These are phyloP conservation scores for Solanum chmielewskii DNA, from an alignment of 257 asterid genomes.

Conservation along the genomic window DNA sequence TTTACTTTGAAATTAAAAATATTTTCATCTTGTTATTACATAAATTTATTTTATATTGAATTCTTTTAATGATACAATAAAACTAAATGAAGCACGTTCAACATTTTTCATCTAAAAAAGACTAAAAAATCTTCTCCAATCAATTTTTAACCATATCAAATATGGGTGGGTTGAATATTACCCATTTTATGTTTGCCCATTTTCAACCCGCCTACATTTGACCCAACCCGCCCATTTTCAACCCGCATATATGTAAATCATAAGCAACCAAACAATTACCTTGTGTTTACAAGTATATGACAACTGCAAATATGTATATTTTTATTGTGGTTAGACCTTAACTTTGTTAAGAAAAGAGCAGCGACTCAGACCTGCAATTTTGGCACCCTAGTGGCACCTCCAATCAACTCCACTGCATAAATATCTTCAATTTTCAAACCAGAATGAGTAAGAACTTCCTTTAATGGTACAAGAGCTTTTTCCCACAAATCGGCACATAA, in stretches of 20 bases:
- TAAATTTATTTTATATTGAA: no score
- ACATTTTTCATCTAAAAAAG: no score
- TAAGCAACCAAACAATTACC: neutral
- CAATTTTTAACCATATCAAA: no score
- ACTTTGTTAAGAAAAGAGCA: neutral
- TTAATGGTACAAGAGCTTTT: slow-evolving; percentile 70
- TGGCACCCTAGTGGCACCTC: slow-evolving; percentile 99
- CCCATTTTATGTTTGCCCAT: no score
- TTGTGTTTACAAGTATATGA: neutral
- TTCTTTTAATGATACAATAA: no score
- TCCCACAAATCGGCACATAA: slow-evolving; percentile 88
- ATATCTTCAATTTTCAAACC: slow-evolving; percentile 68
- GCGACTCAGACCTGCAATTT: slow-evolving; percentile 68
- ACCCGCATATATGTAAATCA: neutral
- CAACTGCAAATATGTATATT: neutral
- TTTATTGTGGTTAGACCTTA: neutral
- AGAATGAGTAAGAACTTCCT: slow-evolving; percentile 65
- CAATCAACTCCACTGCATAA: slow-evolving; percentile 93
- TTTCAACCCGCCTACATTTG: no score
- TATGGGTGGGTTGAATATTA: no score
- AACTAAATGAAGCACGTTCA: no score
- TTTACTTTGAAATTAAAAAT: no score
- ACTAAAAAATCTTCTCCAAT: no score
- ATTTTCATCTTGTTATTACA: no score
- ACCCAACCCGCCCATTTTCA: no score